Evolutionary conservation across 192 early-diverging fungal genomes (phyloP).

Genomic region (Tieghemiomyces parasiticus): DNA sequence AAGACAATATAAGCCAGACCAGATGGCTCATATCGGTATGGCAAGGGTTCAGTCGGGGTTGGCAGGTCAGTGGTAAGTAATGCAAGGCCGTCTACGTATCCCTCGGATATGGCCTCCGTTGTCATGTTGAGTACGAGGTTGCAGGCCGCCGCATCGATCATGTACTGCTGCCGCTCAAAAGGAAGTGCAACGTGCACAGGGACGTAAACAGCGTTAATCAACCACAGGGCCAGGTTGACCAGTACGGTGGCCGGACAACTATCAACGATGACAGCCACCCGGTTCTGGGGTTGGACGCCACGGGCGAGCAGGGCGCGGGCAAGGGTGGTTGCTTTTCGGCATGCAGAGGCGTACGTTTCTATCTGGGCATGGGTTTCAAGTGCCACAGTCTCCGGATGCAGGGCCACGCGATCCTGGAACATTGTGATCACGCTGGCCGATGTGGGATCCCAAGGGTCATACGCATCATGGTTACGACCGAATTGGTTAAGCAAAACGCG

Average conservation of each 20-base stretch:
- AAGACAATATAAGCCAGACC: constrained; percentile 7
- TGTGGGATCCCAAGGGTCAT: too few relatives aligned
- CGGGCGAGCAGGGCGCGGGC: neutral
- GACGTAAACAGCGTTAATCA: neutral
- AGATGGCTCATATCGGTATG: neutral
- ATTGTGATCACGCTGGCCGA: too few relatives aligned
- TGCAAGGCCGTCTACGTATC: neutral
- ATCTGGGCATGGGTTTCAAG: too few relatives aligned
- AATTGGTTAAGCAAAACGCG: too few relatives aligned
- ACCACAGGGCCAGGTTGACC: neutral
- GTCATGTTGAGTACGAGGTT: neutral
- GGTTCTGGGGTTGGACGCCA: neutral
- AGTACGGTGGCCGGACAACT: neutral
- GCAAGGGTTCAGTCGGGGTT: neutral
- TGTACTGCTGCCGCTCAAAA: constrained; percentile 1
- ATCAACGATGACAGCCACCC: neutral
- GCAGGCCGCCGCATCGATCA: neutral
- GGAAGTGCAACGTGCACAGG: neutral
- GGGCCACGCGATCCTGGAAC: too few relatives aligned
- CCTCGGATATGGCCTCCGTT: neutral
- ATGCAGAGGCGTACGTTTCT: too few relatives aligned
- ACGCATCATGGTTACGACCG: too few relatives aligned
- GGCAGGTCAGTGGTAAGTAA: neutral
- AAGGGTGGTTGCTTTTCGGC: too few relatives aligned
- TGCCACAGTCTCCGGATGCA: too few relatives aligned